Evolutionary conservation across 176 grass and related monocot species (phyloP), one percentile per base, ranked within the genome.

Genomic region (Bothriochloa decipiens): DNA sequence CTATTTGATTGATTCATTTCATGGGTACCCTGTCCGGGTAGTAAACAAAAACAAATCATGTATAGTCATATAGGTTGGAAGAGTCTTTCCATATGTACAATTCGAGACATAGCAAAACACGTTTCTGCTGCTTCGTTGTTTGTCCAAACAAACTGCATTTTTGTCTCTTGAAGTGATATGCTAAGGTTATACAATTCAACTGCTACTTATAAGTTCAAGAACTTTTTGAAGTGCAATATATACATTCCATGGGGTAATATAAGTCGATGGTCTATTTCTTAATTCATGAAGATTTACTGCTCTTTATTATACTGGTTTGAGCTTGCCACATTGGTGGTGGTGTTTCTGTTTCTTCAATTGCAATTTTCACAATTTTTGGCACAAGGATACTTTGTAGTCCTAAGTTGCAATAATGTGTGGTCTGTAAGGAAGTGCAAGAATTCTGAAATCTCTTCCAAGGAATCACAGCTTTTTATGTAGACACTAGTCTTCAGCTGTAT

Each of bases 1-100:
- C 13, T 69, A 78, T 82, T 91, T 74, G 58, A 85, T 86, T 79
- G 28, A 88, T 91, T 85, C 78, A 68, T 88, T 82, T 82, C 27
- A 78, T 77, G 72, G 84, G 20, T 11, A 84, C 70, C 82, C 45
- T 65, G 43, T 82, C 43, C 6, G 23, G 71, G 53, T 61, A 91
- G 82, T 88, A 18, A 91, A 82, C 85, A 18, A 52, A 82, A 88
- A 80, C 64, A 57, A 37, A 70, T 63, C 41, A 84, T 79, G 80
- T 91, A 87, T 87, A 87, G 84, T 37, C 60, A 86, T 86, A 86
- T 37, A 83, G 65, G 74, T 61, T 32, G 45, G 78, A 47, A 78
- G 32, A 73, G 75, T 74, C 60, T 22, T 79, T 12, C 22, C 74
- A 79, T 73, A 66, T 74, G 79, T 83, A 74, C 42, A 79, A 62